These are phyloP conservation scores for Tilletiaria anomala DNA, from an alignment of 1,284 basidiomycete species.

Conservation along the genomic window DNA sequence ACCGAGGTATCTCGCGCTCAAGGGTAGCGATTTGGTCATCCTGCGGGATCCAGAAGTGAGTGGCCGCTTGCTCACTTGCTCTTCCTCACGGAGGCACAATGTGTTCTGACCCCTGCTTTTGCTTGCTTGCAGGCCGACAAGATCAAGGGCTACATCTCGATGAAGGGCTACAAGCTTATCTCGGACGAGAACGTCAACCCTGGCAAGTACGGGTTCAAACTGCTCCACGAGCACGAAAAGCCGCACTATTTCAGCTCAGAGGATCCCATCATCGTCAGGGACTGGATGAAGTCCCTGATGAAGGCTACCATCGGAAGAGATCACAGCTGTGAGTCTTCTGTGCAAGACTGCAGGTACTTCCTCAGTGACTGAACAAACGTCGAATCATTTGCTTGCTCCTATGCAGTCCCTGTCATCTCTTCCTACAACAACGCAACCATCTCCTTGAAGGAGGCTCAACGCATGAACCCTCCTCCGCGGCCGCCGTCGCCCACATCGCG, in stretches of 20 bases:
- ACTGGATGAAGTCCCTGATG: conserved; percentile 99
- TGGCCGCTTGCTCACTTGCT: too few relatives aligned
- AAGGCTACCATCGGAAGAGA: conserved; percentile 82
- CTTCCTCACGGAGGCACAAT: not conserved
- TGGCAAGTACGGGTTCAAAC: conserved; percentile 86
- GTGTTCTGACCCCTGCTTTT: too few relatives aligned
- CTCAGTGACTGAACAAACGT: too few relatives aligned
- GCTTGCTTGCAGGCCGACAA: too few relatives aligned
- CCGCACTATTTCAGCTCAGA: conserved; percentile 82
- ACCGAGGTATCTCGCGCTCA: conserved; percentile 79
- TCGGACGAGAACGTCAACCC: conserved; percentile 83
- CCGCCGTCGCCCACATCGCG: conserved; percentile 50
- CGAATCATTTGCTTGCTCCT: too few relatives aligned
- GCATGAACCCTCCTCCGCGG: conserved; percentile 76
- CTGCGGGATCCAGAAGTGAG: conserved; percentile 25
- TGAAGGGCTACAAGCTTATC: conserved; percentile 81
- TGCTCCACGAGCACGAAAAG: conserved; percentile 76
- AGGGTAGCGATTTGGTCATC: conserved; percentile 52
- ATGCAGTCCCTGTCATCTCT: conserved; percentile 61
- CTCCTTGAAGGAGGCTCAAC: conserved; percentile 79
- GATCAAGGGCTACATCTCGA: conserved; percentile 88
- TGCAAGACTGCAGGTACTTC: not conserved
- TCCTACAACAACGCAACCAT: conserved; percentile 96
- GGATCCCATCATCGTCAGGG: conserved; percentile 65
- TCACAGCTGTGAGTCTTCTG: conserved; percentile 11